Conservation (phyloP, 768 basidiomycete genomes). For the Tylopilus vinaceipallidus region DNA sequence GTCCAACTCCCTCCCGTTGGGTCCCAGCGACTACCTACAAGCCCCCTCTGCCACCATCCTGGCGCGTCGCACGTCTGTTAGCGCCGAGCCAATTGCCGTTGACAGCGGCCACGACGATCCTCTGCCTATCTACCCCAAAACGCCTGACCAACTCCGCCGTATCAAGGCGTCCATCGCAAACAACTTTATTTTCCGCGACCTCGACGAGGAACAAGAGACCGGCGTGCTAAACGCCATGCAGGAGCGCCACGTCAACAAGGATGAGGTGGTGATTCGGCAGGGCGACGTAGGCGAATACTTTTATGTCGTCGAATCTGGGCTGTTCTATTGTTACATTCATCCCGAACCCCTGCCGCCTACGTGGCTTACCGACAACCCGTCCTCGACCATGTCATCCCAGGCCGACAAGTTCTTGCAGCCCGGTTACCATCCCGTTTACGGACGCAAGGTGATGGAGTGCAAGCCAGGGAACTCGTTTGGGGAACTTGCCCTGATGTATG, state of each 20-base stretch:
- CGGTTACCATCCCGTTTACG: slow-evolving; percentile 67
- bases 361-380: slow-evolving; percentile 48
- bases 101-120: slow-evolving; percentile 63
- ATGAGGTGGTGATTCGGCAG: slow-evolving; percentile 93
- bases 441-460: slow-evolving; percentile 83
- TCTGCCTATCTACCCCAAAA: slow-evolving; percentile 76
- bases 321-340: slow-evolving; percentile 79
- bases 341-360: slow-evolving; percentile 62
- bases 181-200: slow-evolving; percentile 93
- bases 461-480: slow-evolving; percentile 86
- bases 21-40: slow-evolving; percentile 65
- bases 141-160: slow-evolving; percentile 77
- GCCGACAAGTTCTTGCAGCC: slow-evolving; percentile 60
- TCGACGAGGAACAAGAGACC: slow-evolving; percentile 93
- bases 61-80: slow-evolving; percentile 90
- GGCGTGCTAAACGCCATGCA: slow-evolving; percentile 96
- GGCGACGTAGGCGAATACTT: slow-evolving; percentile 97
- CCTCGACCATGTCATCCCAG: slow-evolving; percentile 36
- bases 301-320: slow-evolving; percentile 92
- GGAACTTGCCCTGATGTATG: slow-evolving; percentile 97
- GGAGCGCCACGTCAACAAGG: slow-evolving; percentile 67
- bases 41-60: slow-evolving; percentile 76
- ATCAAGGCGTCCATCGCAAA: slow-evolving; percentile 85
- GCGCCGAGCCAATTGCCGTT: slow-evolving; percentile 93
- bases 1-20: slow-evolving; percentile 37